Base-by-base conservation (phyloP, 2,329 filamentous ascomycete species). In the Botrytis paeoniae region DNA sequence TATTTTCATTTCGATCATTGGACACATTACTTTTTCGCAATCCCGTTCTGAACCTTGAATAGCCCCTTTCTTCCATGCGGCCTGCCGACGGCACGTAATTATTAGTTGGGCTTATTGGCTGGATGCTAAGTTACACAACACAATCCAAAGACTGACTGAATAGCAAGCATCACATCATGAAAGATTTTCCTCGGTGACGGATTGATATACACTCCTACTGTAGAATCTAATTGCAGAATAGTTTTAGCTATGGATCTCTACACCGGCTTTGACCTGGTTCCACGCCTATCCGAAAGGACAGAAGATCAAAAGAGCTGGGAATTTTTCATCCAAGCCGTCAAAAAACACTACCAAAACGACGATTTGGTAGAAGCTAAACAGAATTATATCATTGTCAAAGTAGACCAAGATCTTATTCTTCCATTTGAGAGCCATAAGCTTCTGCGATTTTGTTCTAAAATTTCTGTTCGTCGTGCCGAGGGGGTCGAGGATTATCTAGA, bases 351-450 rank as follows among this genome's bases (percentile, higher is more conserved):
- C 25, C 3, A 35, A 48, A 32, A 48, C 12, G 51, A 72, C 1
- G 22, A 43, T 10, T 29, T 51, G 8, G 63, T 69, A 20, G 70
- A 68, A 20, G 14, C 29, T 5, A 72, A 22, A 41, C 69, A 74
- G 41, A 79, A 80, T 59, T 79, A 77, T 70, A 78, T 80, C 64
- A 62, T 72, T 5, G 80, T 80, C 74, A 80, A 79, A 73, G 75
- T 73, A 54, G 78, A 78, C 62, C 75, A 79, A 61, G 74, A 80
- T 73, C 77, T 76, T 4, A 45, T 43, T 51, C 79, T 80, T 48
- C 78, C 78, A 43, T 79, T 79, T 57, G 74, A 80, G 68, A 75
- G 78, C 71, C 78, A 80, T 62, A 80, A 80, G 43, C 77, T 80
- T 71, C 71, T 80, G 63, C 77, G 77, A 61, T 80, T 80, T 63